Evolutionary conservation across 2,329 filamentous ascomycete genomes (phyloP).

Genomic region (Colletotrichum sp.): DNA sequence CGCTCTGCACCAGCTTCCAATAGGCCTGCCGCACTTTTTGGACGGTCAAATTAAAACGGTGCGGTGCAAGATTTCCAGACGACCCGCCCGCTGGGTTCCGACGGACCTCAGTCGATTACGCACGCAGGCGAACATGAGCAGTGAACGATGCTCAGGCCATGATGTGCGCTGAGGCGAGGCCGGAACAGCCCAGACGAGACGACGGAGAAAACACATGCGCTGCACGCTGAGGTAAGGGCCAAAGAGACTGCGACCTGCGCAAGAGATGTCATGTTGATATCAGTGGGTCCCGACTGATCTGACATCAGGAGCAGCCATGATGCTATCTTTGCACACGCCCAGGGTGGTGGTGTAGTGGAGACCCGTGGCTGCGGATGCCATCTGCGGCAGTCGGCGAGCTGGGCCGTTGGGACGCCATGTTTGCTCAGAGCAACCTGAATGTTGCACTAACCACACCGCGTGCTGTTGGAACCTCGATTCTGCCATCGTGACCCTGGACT

Average conservation of each 20-base stretch:
- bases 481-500: not conserved
- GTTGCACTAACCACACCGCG: not conserved
- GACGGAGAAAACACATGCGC: not conserved
- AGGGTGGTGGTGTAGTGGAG: not conserved
- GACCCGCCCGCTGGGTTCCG: constrained; percentile 1
- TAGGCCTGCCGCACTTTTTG: not conserved
- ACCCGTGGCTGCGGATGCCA: constrained; percentile 10
- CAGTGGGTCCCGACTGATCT: constrained; percentile 15
- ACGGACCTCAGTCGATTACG: constrained; percentile 6
- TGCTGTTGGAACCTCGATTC: not conserved
- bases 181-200: not conserved
- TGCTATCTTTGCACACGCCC: constrained; percentile 9
- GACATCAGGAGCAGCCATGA: constrained; percentile 18
- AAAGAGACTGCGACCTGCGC: not conserved
- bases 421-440: not conserved
- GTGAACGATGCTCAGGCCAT: constrained; percentile 17
- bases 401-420: constrained; percentile 8
- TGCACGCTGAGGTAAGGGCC: not conserved
- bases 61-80: not conserved
- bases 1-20: not conserved
- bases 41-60: not conserved
- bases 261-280: constrained; percentile 19
- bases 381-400: constrained; percentile 16
- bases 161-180: constrained; percentile 1
- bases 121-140: not conserved